Base-by-base conservation (phyloP, 352 stramenopile genomes). In the Phytophthora hibernalis region DNA sequence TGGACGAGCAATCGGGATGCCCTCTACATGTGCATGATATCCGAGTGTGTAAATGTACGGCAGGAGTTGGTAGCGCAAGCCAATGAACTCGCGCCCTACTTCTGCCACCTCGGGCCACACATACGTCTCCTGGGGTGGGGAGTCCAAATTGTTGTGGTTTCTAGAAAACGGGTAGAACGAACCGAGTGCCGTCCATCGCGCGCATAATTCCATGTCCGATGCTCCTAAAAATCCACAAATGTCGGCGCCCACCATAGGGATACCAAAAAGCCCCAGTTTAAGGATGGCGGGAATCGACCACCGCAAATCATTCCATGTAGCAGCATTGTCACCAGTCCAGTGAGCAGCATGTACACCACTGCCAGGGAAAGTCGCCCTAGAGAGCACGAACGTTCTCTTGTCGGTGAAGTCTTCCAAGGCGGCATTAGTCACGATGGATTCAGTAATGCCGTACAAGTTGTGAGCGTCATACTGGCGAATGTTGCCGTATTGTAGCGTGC, bases 31-130 rank as follows among this genome's bases (percentile, higher is more conserved):
- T 5, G 83, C 82, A 21, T 86, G 65, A 38, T 89, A 91, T 6
- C 89, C 82, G 31, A 92, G 72, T 28, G 89, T 92, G 68, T 95
- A 95, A 12, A 93, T 61, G 61, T 92, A 93, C 21, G 89, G 89
- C 38, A 96, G 60, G 3, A 95, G 69, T n/a, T 68, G 79, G 61
- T 95, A 94, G 33, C 89, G 81, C 70, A 89, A 68, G 42, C 72
- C 68, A 33, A 96, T 77, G 72, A 90, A 89, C 45, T 85, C 83
- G 31, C 75, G 68, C 26, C 84, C 77, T n/a, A 90, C 67, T 0
- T 61, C 57, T 0, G 69, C 57, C 35, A 88, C 80, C 22, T 80
- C 66, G 8, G 70, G 72, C 81, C 85, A 90, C 6, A 90, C 73
- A 53, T 91, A 89, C 10, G 85, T 89, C 51, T 92, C 83, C 44